phyloP scores from a whole-genome alignment of 441 rosid genomes.

The Adansonia grandidieri region DNA sequence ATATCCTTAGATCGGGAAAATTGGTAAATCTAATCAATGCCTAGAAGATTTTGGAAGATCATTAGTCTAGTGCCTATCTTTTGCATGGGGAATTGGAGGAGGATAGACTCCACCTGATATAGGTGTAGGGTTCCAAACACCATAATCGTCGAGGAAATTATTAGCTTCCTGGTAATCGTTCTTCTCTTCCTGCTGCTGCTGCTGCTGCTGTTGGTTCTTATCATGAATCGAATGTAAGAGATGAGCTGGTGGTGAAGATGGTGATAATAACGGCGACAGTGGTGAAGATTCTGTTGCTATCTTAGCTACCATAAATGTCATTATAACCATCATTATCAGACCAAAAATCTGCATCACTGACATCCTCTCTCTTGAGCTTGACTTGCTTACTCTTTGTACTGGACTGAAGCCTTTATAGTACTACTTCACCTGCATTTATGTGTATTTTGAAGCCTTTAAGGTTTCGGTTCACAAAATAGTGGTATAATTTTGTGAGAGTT shows the following conservation, averaged over 20 bases:
- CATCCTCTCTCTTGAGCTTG: conserved; percentile 24
- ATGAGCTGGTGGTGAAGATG: conserved; percentile 5
- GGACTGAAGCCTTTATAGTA: background rate
- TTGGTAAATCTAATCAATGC: background rate
- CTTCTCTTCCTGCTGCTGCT: background rate
- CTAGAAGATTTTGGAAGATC: background rate
- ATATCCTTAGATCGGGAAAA: no score
- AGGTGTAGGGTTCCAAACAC: conserved; percentile 47
- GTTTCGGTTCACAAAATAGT: background rate
- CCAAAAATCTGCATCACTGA: conserved; percentile 31
- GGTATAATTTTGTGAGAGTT: background rate
- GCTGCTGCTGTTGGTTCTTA: background rate
- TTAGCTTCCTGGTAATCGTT: background rate
- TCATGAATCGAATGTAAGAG: background rate
- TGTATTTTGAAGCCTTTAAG: background rate
- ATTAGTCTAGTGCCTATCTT: background rate
- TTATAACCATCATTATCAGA: conserved; percentile 32
- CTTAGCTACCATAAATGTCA: conserved; percentile 3
- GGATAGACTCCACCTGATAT: conserved; percentile 27
- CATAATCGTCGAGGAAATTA: conserved; percentile 37
- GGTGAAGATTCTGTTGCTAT: conserved; percentile 18
- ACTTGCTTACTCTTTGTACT: conserved; percentile 27
- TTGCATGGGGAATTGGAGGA: conserved; percentile 44
- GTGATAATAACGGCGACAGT: background rate
- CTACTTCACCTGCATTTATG: background rate